Conservation (phyloP, 225 moss, liverwort and hornwort genomes). For the Marchantia polymorpha region DNA sequence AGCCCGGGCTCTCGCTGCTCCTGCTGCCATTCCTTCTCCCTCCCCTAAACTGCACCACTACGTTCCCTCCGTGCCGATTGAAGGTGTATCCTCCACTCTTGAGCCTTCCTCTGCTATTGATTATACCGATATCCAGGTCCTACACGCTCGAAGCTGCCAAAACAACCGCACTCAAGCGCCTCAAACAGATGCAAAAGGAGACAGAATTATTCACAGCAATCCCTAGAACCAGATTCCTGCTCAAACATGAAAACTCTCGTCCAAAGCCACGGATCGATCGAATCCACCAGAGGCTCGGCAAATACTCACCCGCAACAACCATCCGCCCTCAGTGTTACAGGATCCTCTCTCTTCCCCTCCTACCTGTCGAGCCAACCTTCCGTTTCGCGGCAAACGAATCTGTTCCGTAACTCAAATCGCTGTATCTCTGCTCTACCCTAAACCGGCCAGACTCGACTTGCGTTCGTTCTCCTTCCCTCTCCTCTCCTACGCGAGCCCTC, state of each 20-base stretch:
- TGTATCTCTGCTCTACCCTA: constrained; percentile 12
- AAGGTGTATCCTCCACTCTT: not conserved
- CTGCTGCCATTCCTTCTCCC: constrained; percentile 69
- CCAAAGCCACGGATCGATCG: not conserved
- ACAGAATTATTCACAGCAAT: constrained; percentile 5
- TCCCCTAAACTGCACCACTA: constrained; percentile 33
- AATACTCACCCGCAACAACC: constrained; percentile 15
- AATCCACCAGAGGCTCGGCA: not conserved
- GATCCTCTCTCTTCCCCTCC: constrained; percentile 11
- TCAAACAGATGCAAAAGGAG: constrained; percentile 9
- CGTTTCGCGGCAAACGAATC: not conserved
- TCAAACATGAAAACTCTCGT: not conserved
- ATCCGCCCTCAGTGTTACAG: constrained; percentile 15
- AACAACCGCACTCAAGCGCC: constrained; percentile 18
- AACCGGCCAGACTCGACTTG: constrained; percentile 8
- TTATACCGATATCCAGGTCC: constrained; percentile 14
- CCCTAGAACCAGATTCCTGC: constrained; percentile 11
- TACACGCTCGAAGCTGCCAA: constrained; percentile 13
- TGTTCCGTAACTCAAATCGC: not conserved
- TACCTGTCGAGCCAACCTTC: constrained; percentile 7
- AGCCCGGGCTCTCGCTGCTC: constrained; percentile 87
- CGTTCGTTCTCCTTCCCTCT: not conserved
- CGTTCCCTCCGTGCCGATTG: constrained; percentile 10
- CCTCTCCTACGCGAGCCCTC: constrained; percentile 9
- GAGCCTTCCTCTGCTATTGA: constrained; percentile 15